Base-by-base conservation (phyloP, 2,329 filamentous ascomycete genomes). In the Didymella pomorum region DNA sequence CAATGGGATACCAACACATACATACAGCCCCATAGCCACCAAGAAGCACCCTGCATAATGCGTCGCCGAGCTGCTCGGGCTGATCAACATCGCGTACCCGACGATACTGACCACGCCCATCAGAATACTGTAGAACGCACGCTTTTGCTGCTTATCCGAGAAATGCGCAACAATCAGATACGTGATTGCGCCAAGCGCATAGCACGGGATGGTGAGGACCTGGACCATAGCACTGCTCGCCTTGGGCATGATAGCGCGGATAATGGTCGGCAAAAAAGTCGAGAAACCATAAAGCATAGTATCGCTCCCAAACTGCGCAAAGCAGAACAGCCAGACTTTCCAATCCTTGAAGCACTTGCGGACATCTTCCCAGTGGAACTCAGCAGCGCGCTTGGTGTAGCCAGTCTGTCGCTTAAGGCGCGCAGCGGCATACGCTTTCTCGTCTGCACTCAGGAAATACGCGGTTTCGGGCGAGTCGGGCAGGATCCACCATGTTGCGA, bases 261-360 rank as follows among this genome's bases (percentile, higher is more conserved):
- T 92, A 64, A 94, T 93, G 4, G 89, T 92, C 0, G 91, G 91
- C 43, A 94, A 78, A 71, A 93, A 93, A 0, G 89, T 92, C 48
- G 87, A 89, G 74, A 87, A 93, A 4, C 90, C 89, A 69, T 93
- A 93, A 0, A 93, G 81, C 86, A 93, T 90, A 1, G 88, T 91
- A 68, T 92, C 89, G 16, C 84, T 83, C 4, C 89, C 89, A 70
- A 93, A 93, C 72, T 92, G 89, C 5, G 81, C 89, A 35, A 86
- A 74, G 62, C 83, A 88, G 71, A 92, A 92, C 1, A 83, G 78
- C 82, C 87, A 92, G 23, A 91, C 85, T 72, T 90, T 92, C 89
- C 89, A 92, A 75, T 94, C 91, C 62, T 80, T 83, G 59, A 91
- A 86, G 0, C 87, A 89, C 54, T 84, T 84, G 62, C 82, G 78